These are phyloP conservation scores for Pleurotus giganteus DNA, from an alignment of 768 basidiomycete genomes.

Conservation along the genomic window DNA sequence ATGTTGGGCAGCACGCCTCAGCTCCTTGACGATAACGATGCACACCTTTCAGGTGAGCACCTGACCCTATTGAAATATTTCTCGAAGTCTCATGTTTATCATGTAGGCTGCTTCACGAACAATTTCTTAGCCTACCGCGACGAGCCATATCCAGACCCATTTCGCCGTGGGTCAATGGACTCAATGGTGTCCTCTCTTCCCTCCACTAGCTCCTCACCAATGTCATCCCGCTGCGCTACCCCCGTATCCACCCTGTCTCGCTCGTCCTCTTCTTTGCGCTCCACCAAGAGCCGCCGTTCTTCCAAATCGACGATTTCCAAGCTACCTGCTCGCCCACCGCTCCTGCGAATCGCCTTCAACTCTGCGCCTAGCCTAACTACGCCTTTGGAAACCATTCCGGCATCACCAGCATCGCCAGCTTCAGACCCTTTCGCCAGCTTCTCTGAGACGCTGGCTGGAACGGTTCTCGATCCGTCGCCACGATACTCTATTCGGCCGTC, in stretches of 20 bases:
- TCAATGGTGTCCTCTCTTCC: not conserved
- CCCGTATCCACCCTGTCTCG: slow-evolving; percentile 13
- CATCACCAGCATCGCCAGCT: slow-evolving; percentile 19
- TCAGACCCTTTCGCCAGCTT: slow-evolving; percentile 14
- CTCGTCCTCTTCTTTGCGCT: slow-evolving; percentile 3
- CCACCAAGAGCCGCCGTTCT: slow-evolving; percentile 19
- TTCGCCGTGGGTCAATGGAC: slow-evolving; percentile 8
- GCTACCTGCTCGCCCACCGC: slow-evolving; percentile 12
- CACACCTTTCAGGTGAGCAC: slow-evolving; percentile 3
- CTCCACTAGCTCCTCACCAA: not conserved
- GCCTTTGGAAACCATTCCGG: slow-evolving; percentile 28
- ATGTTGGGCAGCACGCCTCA: slow-evolving; percentile 44
- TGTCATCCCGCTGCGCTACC: not conserved
- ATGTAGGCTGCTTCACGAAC: not conserved
- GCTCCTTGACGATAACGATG: slow-evolving; percentile 26
- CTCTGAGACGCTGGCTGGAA: not conserved
- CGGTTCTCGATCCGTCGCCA: not conserved
- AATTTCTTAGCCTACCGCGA: not conserved
- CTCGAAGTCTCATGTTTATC: not conserved
- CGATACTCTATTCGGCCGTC: slow-evolving; percentile 19
- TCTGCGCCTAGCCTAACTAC: slow-evolving; percentile 12
- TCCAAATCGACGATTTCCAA: slow-evolving; percentile 15
- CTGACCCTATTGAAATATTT: not conserved
- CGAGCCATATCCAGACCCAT: not conserved
- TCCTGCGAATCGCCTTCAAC: slow-evolving; percentile 17